Evolutionary conservation across 2,329 filamentous ascomycete species (phyloP).

Genomic region (Neofusicoccum sp.): DNA sequence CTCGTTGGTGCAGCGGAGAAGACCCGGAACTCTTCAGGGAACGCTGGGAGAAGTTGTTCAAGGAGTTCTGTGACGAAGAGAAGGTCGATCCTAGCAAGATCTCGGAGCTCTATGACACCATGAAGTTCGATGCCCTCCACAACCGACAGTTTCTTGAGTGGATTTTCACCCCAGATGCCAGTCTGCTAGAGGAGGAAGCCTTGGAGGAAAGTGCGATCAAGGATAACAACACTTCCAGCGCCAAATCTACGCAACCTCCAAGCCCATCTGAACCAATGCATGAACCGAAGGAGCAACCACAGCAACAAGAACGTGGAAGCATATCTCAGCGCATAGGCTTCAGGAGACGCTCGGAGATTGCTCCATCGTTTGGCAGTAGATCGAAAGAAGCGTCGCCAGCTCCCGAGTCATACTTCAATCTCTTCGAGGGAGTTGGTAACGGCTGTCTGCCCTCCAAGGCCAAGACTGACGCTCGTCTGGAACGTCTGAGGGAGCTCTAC

Average conservation of each 20-base stretch:
- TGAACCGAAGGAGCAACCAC: conserved; percentile 21
- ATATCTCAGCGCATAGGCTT: conserved; percentile 55
- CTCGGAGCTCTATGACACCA: conserved; percentile 96
- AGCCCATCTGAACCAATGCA: conserved; percentile 34
- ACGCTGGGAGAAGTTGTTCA: conserved; percentile 97
- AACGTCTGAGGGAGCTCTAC: conserved; percentile 90
- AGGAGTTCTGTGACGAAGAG: conserved; percentile 93
- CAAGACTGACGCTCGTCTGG: conserved; percentile 81
- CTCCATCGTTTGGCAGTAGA: conserved; percentile 26
- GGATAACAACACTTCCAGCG: conserved; percentile 33
- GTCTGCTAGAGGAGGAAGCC: conserved; percentile 69
- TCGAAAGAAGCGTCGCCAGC: conserved; percentile 18
- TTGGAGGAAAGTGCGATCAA: conserved; percentile 47
- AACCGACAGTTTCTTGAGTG: conserved; percentile 96
- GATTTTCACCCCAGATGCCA: conserved; percentile 87
- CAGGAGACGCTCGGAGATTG: conserved; percentile 52
- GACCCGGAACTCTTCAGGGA: conserved; percentile 94
- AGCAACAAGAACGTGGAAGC: conserved; percentile 37
- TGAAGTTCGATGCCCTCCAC: conserved; percentile 98
- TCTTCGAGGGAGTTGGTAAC: conserved; percentile 73
- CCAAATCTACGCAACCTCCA: conserved; percentile 30
- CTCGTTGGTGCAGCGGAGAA: conserved; percentile 94
- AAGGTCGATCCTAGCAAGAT: conserved; percentile 99
- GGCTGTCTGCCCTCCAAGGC: conserved; percentile 57
- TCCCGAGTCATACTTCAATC: conserved; percentile 76